phyloP scores from a whole-genome alignment of 2,329 filamentous ascomycete species.

The Pseudogymnoascus sp. region DNA sequence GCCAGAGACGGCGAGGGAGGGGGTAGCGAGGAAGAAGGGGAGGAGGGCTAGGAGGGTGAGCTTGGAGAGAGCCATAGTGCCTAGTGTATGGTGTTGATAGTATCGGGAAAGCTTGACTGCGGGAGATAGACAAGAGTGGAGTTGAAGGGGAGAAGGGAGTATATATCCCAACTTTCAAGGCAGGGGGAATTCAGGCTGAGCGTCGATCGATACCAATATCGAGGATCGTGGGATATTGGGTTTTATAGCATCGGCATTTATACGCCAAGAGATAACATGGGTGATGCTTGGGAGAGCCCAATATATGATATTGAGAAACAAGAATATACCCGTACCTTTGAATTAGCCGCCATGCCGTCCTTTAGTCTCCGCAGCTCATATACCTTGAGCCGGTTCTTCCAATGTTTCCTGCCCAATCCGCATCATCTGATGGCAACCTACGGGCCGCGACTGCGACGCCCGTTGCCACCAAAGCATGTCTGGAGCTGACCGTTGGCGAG shows the following conservation, averaged over 20 bases:
- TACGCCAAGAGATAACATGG: neutral
- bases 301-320: neutral
- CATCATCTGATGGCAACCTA: neutral
- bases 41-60: slow-evolving; percentile 19
- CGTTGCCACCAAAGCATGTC: neutral
- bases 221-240: neutral
- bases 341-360: neutral
- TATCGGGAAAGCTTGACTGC: neutral
- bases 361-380: neutral
- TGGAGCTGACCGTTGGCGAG: neutral
- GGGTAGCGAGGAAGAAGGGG: slow-evolving; percentile 18
- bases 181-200: slow-evolving; percentile 1
- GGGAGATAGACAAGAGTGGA: neutral
- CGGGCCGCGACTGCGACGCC: neutral
- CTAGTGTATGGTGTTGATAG: neutral
- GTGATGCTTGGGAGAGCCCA: neutral
- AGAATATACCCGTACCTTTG: neutral
- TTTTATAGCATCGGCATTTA: neutral
- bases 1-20: slow-evolving; percentile 16
- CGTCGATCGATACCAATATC: neutral
- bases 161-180: neutral
- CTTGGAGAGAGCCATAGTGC: slow-evolving; percentile 19
- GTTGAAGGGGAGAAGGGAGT: neutral
- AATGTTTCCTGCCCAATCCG: neutral
- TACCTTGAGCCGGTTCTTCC: neutral